Base-by-base conservation (phyloP, 2,329 filamentous ascomycete genomes). In the Cyphellophora attinorum region DNA sequence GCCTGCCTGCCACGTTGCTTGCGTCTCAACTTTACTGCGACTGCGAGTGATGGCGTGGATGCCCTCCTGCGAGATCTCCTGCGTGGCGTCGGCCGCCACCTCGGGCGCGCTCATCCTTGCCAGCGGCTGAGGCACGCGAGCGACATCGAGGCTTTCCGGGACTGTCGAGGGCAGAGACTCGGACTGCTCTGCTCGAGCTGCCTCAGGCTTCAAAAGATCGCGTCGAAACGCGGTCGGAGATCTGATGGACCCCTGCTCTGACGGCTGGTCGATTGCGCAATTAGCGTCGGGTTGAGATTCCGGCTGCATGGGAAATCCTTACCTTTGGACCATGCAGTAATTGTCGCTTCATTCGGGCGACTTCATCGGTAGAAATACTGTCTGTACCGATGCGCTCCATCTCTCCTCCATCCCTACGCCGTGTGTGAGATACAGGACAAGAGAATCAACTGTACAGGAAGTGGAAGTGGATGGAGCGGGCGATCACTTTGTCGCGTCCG, bases 51-150 rank as follows among this genome's bases (percentile, higher is more conserved):
- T 10, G 8, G 29, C 29, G 16, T 18, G 5, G 16, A 18, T 27
- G 19, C 38, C 16, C 12, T 37, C 27, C 18, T 45, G 42, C 18
- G 62, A 64, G 27, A 66, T 50, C 11, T 58, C 54, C 45, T 65
- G 62, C 6, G 62, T 66, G 40, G 64, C 61, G 14, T 57, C 55
- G n/a, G n/a, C n/a, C 15, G 57, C 46, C 29, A 50, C 50, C n/a
- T 56, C 54, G 17, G 49, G 51, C 14, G 52, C 52, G 21, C 47
- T 51, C 57, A 61, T 61, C 30, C 52, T 56, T 32, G 37, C 34
- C 15, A 17, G 17, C 19, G 14, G 23, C 15, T 19, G 23, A 19
- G 27, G 12, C 17, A 27, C 33, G 15, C 33, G 33, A 12, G 33
- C 21, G 19, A 17, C 33, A 19, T 28, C 37, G 35, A 31, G 23